Evolutionary conservation across 768 basidiomycete genomes (phyloP).

Genomic region (Brasilioporus rufonigricans): DNA sequence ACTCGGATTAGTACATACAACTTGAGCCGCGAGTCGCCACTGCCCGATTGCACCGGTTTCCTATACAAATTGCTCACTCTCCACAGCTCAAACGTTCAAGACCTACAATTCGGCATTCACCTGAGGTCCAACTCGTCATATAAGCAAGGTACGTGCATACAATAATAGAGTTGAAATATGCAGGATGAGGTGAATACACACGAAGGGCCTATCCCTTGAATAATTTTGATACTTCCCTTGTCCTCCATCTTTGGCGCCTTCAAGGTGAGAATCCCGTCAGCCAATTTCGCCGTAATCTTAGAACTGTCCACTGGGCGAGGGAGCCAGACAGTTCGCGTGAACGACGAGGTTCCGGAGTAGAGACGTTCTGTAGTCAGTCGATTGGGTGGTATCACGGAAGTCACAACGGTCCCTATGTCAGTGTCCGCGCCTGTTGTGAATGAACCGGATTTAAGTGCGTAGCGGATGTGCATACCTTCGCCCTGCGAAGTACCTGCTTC

Average conservation of each 20-base stretch:
- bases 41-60: too few species aligned
- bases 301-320: slow-evolving; percentile 59
- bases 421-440: slow-evolving; percentile 1
- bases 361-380: slow-evolving; percentile 59
- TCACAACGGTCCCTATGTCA: slow-evolving; percentile 13
- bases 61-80: too few species aligned
- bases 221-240: slow-evolving; percentile 50
- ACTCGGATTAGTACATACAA: too few species aligned
- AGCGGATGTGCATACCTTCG: slow-evolving; percentile 29
- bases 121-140: too few species aligned
- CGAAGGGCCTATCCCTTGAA: slow-evolving; percentile 18
- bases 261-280: slow-evolving; percentile 68
- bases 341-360: slow-evolving; percentile 53
- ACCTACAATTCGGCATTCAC: too few species aligned
- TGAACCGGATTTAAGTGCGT: too few species aligned
- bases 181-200: neutral
- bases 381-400: slow-evolving; percentile 31
- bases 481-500: slow-evolving; percentile 9
- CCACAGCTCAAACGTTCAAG: too few species aligned
- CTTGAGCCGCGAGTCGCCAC: too few species aligned
- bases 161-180: neutral
- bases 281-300: slow-evolving; percentile 60
- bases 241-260: slow-evolving; percentile 61
- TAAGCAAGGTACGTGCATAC: neutral
- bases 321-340: slow-evolving; percentile 71